Conservation (phyloP, 208 protist genomes). For the Wallacemonas collosoma region DNA sequence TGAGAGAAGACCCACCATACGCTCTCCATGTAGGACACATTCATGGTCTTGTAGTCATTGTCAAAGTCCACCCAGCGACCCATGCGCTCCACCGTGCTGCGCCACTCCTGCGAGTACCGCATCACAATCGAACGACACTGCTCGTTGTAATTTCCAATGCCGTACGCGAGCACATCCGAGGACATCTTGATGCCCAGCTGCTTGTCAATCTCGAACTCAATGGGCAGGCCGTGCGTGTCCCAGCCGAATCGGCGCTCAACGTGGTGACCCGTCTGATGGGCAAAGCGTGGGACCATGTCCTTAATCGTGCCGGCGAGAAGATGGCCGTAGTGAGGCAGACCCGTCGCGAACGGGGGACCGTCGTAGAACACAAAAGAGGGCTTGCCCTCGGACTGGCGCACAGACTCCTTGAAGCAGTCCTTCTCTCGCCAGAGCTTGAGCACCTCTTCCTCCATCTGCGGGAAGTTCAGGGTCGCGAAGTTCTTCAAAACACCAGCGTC, state of each 20-base stretch:
- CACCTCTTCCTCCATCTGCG: constrained; percentile 94
- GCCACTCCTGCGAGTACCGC: constrained; percentile 98
- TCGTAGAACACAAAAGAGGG: constrained; percentile 97
- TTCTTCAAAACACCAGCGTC: constrained; percentile 46
- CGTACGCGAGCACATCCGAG: constrained; percentile 96
- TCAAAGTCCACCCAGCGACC: constrained; percentile 99
- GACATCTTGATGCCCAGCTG: constrained; percentile 88
- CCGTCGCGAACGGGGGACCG: constrained; percentile 99
- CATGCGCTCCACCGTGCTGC: constrained; percentile 93
- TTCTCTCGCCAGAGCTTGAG: constrained; percentile 96
- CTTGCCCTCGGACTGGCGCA: constrained; percentile 93
- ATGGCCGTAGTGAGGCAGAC: constrained; percentile 99
- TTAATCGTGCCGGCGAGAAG: constrained; percentile 99
- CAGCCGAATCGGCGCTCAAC: constrained; percentile 99
- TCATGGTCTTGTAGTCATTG: constrained; percentile 99
- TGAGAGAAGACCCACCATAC: constrained; percentile 99
- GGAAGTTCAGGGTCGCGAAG: constrained; percentile 90
- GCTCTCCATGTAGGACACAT: constrained; percentile 99
- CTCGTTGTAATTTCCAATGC: constrained; percentile 99
- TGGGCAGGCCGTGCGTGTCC: constrained; percentile 99
- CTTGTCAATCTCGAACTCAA: constrained; percentile 99
- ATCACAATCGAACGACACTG: constrained; percentile 99
- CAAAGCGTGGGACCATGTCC: constrained; percentile 99
- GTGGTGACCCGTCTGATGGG: constrained; percentile 97
- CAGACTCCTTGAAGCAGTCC: constrained; percentile 95